Base-by-base conservation (phyloP, 768 basidiomycete genomes). In the Podaxis rugospora region DNA sequence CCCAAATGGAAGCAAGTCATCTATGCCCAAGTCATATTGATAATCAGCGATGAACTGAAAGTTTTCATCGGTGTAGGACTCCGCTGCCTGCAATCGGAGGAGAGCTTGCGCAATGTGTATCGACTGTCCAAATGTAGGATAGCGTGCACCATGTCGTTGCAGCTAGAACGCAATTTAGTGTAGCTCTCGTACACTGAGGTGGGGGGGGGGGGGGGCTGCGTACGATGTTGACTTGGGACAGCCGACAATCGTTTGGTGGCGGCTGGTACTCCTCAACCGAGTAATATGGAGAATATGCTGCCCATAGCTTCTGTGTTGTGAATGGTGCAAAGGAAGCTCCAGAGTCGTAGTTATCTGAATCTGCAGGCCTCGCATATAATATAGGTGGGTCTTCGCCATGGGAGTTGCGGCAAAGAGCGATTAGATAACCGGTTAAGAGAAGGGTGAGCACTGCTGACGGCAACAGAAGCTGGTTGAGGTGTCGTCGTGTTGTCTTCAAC, bases 81-180 rank as follows among this genome's bases (percentile, higher is more conserved):
- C 66, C 7, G 78, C 87, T 0, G 76, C 66, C 60, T 83, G 68
- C 0, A 93, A 74, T 63, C 88, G 89, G 5, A 68, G 61, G 7
- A 94, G 66, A 0, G 87, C 79, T 3, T 67, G 62, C 16, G 70
- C 63, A 7, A 89, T 89, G 28, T 63, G 58, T 9, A 66, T 64
- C 1, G 78, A 69, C 10, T 82, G 78, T 1, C 78, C 76, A 0
- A 68, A 64, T 0, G 91, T 93, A 0, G 92, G 92, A 66, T 79
- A 93, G 35, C 92, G 83, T 0, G 90, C 84, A 2, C 91, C 92
- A 67, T 95, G 92, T 10, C 92, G 79, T 72, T 93, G 88, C 7
- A 95, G 75, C 91, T 93, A 59, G 46, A 53, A 35, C 23, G 18
- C 54, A 16, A 16, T 49, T 39, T 21, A 50, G 25, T 11, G 49